Conservation (phyloP, 2,329 filamentous ascomycete species). For the Dactylellina parvicollis region DNA sequence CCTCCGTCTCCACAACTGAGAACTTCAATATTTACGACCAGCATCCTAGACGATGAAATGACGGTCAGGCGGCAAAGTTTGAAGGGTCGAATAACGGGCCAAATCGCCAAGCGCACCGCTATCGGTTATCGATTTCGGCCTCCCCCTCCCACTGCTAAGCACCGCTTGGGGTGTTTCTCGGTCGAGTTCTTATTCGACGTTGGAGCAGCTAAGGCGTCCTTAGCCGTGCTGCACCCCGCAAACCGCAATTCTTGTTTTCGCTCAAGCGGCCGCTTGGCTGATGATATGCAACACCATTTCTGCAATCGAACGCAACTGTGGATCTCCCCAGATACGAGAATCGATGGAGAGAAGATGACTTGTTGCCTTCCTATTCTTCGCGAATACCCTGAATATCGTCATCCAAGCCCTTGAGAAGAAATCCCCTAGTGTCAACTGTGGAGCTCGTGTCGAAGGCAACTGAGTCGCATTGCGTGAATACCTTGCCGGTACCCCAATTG, state of each 20-base stretch:
- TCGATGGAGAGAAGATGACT: too few species aligned
- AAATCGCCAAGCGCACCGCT: not conserved
- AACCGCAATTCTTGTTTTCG: constrained; percentile 50
- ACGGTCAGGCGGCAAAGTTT: too few species aligned
- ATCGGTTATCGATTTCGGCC: constrained; percentile 46
- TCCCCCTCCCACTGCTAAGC: not conserved
- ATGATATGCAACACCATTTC: constrained; percentile 40
- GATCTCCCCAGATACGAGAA: constrained; percentile 18
- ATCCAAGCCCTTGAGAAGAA: constrained; percentile 25
- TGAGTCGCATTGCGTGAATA: not conserved
- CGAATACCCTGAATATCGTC: constrained; percentile 44
- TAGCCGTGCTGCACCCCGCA: constrained; percentile 37
- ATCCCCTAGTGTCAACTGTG: constrained; percentile 23
- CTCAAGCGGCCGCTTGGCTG: constrained; percentile 21
- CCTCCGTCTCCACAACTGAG: too few species aligned
- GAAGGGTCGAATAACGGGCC: not conserved
- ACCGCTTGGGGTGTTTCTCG: constrained; percentile 18
- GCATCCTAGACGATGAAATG: not conserved
- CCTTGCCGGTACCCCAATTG: not conserved
- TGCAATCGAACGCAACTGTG: constrained; percentile 25
- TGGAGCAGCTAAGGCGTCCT: constrained; percentile 16
- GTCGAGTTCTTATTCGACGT: constrained; percentile 17
- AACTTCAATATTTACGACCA: not conserved
- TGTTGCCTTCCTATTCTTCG: not conserved
- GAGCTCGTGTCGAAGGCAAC: constrained; percentile 49